Evolutionary conservation across 192 early-diverging fungal genomes (phyloP).

Genomic region (Gigaspora rosea): DNA sequence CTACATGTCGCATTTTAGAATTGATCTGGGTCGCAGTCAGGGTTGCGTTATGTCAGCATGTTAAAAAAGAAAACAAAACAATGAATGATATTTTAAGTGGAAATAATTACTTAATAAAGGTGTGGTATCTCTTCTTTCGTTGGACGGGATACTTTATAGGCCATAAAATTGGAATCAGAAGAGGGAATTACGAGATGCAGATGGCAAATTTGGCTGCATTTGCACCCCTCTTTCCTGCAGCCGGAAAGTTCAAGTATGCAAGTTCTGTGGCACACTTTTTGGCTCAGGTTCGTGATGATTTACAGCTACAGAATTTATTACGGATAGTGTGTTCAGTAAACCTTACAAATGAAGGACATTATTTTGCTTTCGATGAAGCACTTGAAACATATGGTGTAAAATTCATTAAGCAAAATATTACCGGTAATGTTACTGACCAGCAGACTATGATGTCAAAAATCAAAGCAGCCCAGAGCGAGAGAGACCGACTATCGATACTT

Average conservation of each 20-base stretch:
- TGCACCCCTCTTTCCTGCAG: background rate
- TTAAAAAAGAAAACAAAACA: no score
- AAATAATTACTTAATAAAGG: no score
- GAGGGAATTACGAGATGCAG: no score
- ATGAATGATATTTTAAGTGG: no score
- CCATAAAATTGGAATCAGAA: no score
- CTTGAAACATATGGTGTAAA: constrained; percentile 19
- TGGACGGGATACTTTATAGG: no score
- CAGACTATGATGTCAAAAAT: background rate
- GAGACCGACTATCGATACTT: background rate
- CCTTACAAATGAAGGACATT: background rate
- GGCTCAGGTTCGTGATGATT: background rate
- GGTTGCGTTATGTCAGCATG: no score
- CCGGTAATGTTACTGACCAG: background rate
- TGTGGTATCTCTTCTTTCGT: no score
- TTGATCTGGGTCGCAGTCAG: no score
- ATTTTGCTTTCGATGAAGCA: constrained; percentile 11
- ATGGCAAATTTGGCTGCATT: background rate
- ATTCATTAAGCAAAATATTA: constrained; percentile 7
- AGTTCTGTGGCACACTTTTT: constrained; percentile 4
- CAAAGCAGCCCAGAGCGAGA: constrained; percentile 7
- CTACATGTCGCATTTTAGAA: no score
- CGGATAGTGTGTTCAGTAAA: background rate
- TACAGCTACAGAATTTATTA: background rate
- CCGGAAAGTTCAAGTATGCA: background rate